phyloP scores from a whole-genome alignment of 2,329 filamentous ascomycete species.

The Thielaviopsis euricoi region DNA sequence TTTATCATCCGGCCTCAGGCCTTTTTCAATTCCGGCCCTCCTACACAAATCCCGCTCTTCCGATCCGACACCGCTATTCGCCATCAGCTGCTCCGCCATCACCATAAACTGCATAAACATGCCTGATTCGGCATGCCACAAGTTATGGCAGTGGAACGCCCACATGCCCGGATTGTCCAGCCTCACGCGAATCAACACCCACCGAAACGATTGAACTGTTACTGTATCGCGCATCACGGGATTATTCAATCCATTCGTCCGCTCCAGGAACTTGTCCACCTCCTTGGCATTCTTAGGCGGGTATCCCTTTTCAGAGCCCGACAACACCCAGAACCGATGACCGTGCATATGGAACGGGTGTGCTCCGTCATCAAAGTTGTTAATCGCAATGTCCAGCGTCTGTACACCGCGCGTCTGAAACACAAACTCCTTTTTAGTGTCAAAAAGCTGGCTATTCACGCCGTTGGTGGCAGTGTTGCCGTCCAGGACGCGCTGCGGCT shows the following conservation, averaged over 20 bases:
- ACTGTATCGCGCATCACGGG: constrained; percentile 27
- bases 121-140: constrained; percentile 41
- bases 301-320: constrained; percentile 20
- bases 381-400: constrained; percentile 21
- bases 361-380: constrained; percentile 20
- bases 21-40: constrained; percentile 17
- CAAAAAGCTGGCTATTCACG: constrained; percentile 19
- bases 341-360: constrained; percentile 37
- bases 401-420: constrained; percentile 34
- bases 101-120: constrained; percentile 41
- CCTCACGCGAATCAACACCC: constrained; percentile 35
- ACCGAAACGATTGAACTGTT: constrained; percentile 36
- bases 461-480: constrained; percentile 12
- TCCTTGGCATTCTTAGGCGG: constrained; percentile 17
- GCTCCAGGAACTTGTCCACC: constrained; percentile 16
- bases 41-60: constrained; percentile 17
- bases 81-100: background rate
- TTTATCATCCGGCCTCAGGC: constrained; percentile 20
- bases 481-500: constrained; percentile 3
- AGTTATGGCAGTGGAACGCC: constrained; percentile 42
- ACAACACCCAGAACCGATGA: constrained; percentile 31
- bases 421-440: constrained; percentile 23
- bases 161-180: constrained; percentile 42
- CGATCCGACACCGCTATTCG: background rate
- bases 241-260: constrained; percentile 17